Base-by-base conservation (phyloP, 2,329 filamentous ascomycete species). In the Nemania sp. region DNA sequence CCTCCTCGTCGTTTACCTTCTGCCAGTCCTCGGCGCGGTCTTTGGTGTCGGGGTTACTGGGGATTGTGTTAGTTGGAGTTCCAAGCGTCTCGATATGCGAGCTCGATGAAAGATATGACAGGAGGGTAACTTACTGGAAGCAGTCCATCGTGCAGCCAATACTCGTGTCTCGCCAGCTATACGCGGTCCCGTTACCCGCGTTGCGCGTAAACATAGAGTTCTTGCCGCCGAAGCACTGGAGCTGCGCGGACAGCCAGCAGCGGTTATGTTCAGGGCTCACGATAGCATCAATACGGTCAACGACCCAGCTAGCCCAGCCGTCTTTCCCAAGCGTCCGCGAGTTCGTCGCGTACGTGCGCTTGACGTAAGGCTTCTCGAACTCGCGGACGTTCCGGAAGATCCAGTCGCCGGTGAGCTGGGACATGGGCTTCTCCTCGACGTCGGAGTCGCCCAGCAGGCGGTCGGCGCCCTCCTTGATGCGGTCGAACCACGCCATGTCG, bases 331-430 rank as follows among this genome's bases (percentile, higher is more conserved):
- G 70, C 1, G 70, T 74, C 17, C 63, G 73, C 11, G 75, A 77
- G 8, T 68, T 70, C 17, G 76, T 79, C 17, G 68, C 44, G 50
- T 77, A 76, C 2, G 75, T 76, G 6, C 75, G 71, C 67, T 79
- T 79, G 42, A 74, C 69, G 49, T 79, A 80, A 0, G 77, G 77
- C 19, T 75, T 71, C 23, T 77, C 71, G 51, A 78, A 80, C 60
- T 79, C 76, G 31, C 76, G 71, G 3, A 68, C 66, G 49, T 74
- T 73, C 1, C 64, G 67, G 64, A 80, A 79, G 52, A 80, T 70
- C 77, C 77, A 80, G 31, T 71, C 66, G 3, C 68, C 68, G 0
- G 75, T 76, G 57, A 80, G 64, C 19, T 72, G 58, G 2, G 75
- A 73, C 76, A 79, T 78, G n/a, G 70, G 68, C 61, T 75, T 72